Evolutionary conservation across 768 basidiomycete species (phyloP), one percentile per base, ranked within the genome.

Genomic region (Chalciporus piperatus): DNA sequence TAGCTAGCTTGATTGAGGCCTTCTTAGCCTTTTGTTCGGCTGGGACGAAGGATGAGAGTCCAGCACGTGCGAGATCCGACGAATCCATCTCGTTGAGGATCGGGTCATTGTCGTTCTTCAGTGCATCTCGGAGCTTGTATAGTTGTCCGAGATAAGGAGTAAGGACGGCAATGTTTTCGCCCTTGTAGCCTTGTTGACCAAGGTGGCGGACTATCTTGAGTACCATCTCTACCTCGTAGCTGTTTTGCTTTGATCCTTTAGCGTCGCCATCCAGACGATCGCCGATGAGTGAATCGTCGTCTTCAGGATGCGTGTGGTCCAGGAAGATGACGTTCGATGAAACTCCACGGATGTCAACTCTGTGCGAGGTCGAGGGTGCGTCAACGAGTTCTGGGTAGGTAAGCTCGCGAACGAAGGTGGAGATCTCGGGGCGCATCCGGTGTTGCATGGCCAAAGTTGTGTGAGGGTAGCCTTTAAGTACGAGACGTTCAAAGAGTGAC

Each of bases 341-440:
- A 0, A 87, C 57, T 2, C 86, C 86, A 0, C 71, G 74, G 17
- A 86, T 65, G 51, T 80, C 59, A 0, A 78, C 74, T 3, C 84
- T 76, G 37, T 68, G 69, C 14, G 59, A 14, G 0, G 86, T 87
- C 4, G 51, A 62, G 1, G 72, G 62, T 0, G 81, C 83, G 52
- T 88, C 87, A 0, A 69, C 50, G 8, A 88, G 78, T 22, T 84
- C 81, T 0, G 82, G 83, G 55, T 88, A 87, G 0, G 85, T 87
- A n/a, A 88, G 74, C 6, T 71, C 59, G 10, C 87, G 77, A 32
- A 88, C 75, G 13, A 87, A 72, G 0, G 73, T 58, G 7, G 87
- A 83, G 7, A 88, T 87, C 51, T 87, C 83, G 0, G 86, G 86
- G 0, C 86, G 74, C 86, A 88, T 88, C 23, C 86, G 79, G 59